These are phyloP conservation scores for Fusarium sp. DNA, from an alignment of 2,329 filamentous ascomycete species.

Conservation along the genomic window DNA sequence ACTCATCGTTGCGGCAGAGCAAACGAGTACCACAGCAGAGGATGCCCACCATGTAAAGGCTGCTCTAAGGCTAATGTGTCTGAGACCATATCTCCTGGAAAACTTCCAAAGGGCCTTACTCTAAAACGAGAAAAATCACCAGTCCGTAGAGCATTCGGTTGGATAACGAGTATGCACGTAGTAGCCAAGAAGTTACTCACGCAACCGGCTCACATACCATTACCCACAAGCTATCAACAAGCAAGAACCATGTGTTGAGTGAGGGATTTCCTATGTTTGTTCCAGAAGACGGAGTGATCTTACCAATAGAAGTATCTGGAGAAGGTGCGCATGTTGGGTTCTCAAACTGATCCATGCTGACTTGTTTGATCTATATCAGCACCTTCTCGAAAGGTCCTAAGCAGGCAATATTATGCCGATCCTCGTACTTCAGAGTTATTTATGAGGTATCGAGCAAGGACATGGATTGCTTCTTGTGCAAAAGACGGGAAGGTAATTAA, in stretches of 20 bases:
- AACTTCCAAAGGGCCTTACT: too few relatives aligned
- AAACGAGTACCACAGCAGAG: too few relatives aligned
- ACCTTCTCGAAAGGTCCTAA: not conserved
- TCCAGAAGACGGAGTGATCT: not conserved
- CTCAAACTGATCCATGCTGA: constrained; percentile 33
- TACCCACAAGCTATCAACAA: constrained; percentile 8
- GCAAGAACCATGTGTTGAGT: constrained; percentile 3
- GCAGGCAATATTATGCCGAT: not conserved
- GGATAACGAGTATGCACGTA: not conserved
- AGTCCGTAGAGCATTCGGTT: not conserved
- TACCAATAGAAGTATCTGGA: not conserved
- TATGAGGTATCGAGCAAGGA: not conserved
- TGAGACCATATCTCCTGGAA: too few relatives aligned
- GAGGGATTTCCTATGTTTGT: not conserved
- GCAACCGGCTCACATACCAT: not conserved
- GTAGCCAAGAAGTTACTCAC: not conserved
- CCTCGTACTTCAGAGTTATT: not conserved
- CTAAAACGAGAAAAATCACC: not conserved
- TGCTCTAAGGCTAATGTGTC: too few relatives aligned
- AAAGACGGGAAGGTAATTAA: not conserved
- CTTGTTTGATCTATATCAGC: constrained; percentile 29
- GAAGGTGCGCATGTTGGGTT: constrained; percentile 1
- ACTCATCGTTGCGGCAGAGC: too few relatives aligned
- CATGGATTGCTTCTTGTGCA: constrained; percentile 12
- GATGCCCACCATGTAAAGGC: too few relatives aligned